Evolutionary conservation across 2,329 filamentous ascomycete genomes (phyloP).

Genomic region (Penicillium sp.): DNA sequence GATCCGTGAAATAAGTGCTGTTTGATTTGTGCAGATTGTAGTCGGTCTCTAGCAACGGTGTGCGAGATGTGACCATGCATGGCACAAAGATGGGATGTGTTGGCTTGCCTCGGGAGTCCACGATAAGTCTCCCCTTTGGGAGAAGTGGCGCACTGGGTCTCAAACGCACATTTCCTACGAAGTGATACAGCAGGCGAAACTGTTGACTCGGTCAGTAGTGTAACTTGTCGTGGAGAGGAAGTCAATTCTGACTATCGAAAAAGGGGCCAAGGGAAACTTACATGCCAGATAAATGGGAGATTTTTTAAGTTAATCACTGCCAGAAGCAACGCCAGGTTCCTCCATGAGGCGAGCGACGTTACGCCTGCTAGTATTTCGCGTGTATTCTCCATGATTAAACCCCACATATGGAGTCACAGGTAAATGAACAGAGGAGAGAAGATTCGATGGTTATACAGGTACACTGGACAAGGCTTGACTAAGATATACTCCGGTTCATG

Average conservation of each 20-base stretch:
- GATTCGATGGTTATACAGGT: neutral
- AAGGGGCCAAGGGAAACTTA: slow-evolving; percentile 23
- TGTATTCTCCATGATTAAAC: slow-evolving; percentile 16
- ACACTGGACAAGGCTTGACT: neutral
- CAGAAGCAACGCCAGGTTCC: slow-evolving; percentile 35
- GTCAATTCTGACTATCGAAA: neutral
- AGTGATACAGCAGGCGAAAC: slow-evolving; percentile 59
- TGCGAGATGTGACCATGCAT: slow-evolving; percentile 63
- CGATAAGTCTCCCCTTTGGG: slow-evolving; percentile 30
- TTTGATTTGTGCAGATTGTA: slow-evolving; percentile 83
- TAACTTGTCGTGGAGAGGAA: neutral
- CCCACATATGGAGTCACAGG: neutral
- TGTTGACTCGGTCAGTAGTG: slow-evolving; percentile 31
- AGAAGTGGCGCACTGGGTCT: slow-evolving; percentile 50
- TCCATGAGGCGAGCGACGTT: slow-evolving; percentile 33
- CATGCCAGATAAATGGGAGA: slow-evolving; percentile 41
- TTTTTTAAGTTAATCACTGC: slow-evolving; percentile 39
- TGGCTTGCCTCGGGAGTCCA: slow-evolving; percentile 33
- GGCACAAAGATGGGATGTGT: slow-evolving; percentile 70
- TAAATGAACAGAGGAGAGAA: neutral
- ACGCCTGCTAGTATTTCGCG: slow-evolving; percentile 21
- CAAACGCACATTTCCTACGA: slow-evolving; percentile 54
- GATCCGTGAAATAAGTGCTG: slow-evolving; percentile 81
- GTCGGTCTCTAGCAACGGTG: slow-evolving; percentile 74
- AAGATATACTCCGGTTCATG: neutral